A percentile compares a stretch with the other conserved stretches of the same genome.
phyloP scores from a whole-genome alignment of 108 stramenopile species.

The Conticribra weissflogii region DNA sequence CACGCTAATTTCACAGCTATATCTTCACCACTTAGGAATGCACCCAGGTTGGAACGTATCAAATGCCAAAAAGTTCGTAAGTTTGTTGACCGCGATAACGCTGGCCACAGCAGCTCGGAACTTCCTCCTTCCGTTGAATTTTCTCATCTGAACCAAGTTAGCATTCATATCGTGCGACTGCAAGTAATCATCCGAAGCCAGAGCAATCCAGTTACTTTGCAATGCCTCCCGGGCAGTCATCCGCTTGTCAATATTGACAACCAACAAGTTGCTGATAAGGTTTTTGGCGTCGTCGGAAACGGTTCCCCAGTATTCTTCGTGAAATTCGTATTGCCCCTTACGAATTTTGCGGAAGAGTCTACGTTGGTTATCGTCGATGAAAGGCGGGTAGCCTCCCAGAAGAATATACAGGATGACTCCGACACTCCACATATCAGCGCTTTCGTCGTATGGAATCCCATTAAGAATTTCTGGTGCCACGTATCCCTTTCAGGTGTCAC shows the following conservation, averaged over 20 bases:
- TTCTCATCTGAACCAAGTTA: slow-evolving; percentile 68
- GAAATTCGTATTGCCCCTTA: slow-evolving; percentile 84
- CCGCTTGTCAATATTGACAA: slow-evolving; percentile 64
- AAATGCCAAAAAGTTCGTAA: slow-evolving; percentile 49
- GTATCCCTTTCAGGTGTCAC: slow-evolving; percentile 60
- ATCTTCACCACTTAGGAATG: background rate
- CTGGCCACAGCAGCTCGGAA: slow-evolving; percentile 83
- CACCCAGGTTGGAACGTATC: slow-evolving; percentile 22
- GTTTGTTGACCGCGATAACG: slow-evolving; percentile 52
- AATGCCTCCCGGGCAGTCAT: slow-evolving; percentile 74
- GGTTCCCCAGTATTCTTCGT: slow-evolving; percentile 86
- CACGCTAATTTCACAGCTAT: background rate
- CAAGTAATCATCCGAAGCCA: slow-evolving; percentile 59
- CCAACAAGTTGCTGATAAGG: slow-evolving; percentile 77
- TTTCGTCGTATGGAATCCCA: slow-evolving; percentile 86
- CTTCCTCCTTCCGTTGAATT: slow-evolving; percentile 89
- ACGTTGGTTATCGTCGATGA: slow-evolving; percentile 84
- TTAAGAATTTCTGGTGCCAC: slow-evolving; percentile 96
- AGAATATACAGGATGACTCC: slow-evolving; percentile 97
- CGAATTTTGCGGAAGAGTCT: slow-evolving; percentile 83
- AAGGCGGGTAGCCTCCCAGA: slow-evolving; percentile 93
- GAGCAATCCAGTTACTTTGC: slow-evolving; percentile 81
- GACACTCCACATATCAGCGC: slow-evolving; percentile 97
- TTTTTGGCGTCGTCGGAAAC: slow-evolving; percentile 87
- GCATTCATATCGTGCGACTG: slow-evolving; percentile 64